Conservation (phyloP, 1,284 basidiomycete species). For the Sporisorium exsertum region DNA sequence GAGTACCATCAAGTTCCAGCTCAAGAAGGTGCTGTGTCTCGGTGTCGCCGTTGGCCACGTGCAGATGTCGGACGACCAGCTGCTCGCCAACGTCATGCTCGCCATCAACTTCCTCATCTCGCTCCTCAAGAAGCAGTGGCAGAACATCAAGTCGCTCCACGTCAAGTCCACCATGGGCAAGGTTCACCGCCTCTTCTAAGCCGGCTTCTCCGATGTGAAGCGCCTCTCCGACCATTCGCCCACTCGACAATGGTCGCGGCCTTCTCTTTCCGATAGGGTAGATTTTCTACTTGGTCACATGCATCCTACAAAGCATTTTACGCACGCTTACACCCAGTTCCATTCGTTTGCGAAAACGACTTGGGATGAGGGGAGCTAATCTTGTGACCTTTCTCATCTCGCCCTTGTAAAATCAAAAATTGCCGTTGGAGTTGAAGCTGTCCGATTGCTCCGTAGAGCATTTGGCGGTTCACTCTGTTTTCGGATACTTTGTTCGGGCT, state of each 20-base stretch:
- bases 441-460: constrained; percentile 7
- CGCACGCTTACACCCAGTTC: constrained; percentile 65
- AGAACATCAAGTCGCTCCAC: constrained; percentile 98
- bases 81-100: constrained; percentile 96
- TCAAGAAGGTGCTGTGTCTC: constrained; percentile 98
- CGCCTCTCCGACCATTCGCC: not conserved
- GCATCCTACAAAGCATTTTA: constrained; percentile 48
- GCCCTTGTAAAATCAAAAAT: constrained; percentile 33
- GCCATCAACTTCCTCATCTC: constrained; percentile 99
- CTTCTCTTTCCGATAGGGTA: constrained; percentile 7
- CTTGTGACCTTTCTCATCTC: constrained; percentile 51
- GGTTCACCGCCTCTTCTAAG: constrained; percentile 90
- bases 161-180: constrained; percentile 99
- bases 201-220: constrained; percentile 26
- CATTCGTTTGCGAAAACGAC: constrained; percentile 30
- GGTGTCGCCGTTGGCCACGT: constrained; percentile 98
- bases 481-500: constrained; percentile 21
- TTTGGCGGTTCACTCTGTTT: constrained; percentile 23
- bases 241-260: not conserved
- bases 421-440: constrained; percentile 36
- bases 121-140: constrained; percentile 99
- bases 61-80: constrained; percentile 97
- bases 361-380: constrained; percentile 58
- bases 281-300: constrained; percentile 29
- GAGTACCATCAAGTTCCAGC: constrained; percentile 82